Conservation (phyloP, 129 eudicot species). For the Artemisia argyi region DNA sequence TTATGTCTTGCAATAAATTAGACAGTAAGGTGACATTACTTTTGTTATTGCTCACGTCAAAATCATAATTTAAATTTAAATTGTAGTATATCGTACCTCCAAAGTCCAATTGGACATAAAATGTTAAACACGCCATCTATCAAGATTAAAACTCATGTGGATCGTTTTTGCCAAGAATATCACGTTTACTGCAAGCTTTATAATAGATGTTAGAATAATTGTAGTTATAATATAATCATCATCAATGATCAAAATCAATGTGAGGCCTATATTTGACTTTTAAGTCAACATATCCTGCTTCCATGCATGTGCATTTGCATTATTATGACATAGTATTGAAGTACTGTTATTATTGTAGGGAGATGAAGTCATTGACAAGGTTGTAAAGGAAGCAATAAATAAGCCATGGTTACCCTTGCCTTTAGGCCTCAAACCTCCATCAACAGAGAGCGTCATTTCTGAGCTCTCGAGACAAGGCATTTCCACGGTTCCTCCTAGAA, state of each 20-base stretch:
- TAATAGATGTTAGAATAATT: background rate
- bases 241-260: constrained; percentile 20
- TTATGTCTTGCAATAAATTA: background rate
- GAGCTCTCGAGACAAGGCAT: constrained; percentile 81
- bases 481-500: constrained; percentile 52
- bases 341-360: constrained; percentile 46
- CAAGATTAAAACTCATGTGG: background rate
- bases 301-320: constrained; percentile 23
- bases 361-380: constrained; percentile 75
- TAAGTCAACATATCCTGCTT: constrained; percentile 14
- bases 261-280: constrained; percentile 16
- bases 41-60: background rate
- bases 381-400: constrained; percentile 86
- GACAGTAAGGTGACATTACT: background rate
- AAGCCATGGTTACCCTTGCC: constrained; percentile 88
- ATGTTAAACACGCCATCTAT: background rate
- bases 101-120: background rate
- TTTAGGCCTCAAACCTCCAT: constrained; percentile 81
- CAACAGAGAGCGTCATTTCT: constrained; percentile 66
- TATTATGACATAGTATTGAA: constrained; percentile 9
- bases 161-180: background rate
- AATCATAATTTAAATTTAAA: background rate
- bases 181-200: background rate
- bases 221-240: background rate
- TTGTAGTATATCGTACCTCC: background rate